These are phyloP conservation scores for Corylus americana DNA, from an alignment of 306 rosid genomes.

Conservation along the genomic window DNA sequence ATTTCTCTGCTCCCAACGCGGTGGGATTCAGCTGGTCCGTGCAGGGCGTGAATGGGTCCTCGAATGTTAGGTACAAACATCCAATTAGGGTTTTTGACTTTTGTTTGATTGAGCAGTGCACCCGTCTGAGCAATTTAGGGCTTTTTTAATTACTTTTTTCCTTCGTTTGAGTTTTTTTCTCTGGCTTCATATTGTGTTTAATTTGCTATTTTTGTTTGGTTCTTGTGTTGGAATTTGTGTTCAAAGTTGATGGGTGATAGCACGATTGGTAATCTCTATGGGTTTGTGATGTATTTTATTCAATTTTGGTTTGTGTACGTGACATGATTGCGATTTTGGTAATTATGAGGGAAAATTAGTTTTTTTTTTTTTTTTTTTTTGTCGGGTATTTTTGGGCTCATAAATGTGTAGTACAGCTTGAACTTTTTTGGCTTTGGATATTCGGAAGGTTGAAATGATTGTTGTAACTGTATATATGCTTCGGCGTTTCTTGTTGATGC, in stretches of 20 bases:
- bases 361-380: background rate
- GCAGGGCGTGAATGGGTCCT: slow-evolving; percentile 46
- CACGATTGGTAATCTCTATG: background rate
- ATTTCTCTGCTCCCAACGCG: slow-evolving; percentile 53
- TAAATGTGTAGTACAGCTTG: slow-evolving; percentile 23
- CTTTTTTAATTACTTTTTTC: background rate
- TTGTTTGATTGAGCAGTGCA: background rate
- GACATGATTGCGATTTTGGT: slow-evolving; percentile 4
- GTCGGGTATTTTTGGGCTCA: slow-evolving; percentile 6
- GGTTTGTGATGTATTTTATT: background rate
- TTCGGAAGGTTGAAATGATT: slow-evolving; percentile 5
- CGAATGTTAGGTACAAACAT: slow-evolving; percentile 51
- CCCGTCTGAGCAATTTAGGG: slow-evolving; percentile 1
- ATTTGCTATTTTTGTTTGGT: background rate
- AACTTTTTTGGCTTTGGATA: background rate
- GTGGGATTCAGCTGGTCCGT: slow-evolving; percentile 67
- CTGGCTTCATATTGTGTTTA: background rate
- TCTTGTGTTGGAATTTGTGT: background rate
- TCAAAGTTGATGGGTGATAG: background rate
- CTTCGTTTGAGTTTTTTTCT: background rate
- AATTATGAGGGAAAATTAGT: background rate
- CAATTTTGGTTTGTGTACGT: slow-evolving; percentile 1
- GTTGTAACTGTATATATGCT: background rate
- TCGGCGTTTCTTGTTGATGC: background rate
- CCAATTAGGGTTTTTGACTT: background rate